A percentile compares a stretch with the other conserved stretches of the same genome.
phyloP scores from a whole-genome alignment of 345 rosid species.

The Eucalyptus decipiens region DNA sequence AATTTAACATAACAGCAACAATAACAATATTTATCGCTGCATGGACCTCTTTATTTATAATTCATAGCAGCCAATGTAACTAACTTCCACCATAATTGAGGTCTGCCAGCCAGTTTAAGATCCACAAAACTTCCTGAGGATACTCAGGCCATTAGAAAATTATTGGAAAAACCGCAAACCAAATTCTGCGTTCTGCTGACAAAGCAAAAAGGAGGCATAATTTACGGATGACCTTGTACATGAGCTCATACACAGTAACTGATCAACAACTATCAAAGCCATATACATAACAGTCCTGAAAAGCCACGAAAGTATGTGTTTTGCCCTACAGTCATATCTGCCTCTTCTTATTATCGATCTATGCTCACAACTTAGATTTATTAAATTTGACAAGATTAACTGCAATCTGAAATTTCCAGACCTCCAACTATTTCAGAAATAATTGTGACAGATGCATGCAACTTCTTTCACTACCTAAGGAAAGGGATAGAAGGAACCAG shows the following conservation, averaged over 20 bases:
- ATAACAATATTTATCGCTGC: background rate
- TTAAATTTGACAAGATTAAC: background rate
- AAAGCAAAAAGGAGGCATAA: background rate
- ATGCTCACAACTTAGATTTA: background rate
- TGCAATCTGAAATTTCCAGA: background rate
- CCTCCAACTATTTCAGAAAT: background rate
- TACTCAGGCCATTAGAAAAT: background rate
- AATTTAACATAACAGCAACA: background rate
- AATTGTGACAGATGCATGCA: background rate
- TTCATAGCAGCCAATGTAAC: background rate
- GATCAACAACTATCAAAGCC: background rate
- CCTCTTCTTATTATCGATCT: background rate
- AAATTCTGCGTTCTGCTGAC: background rate
- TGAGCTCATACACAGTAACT: background rate
- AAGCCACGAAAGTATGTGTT: background rate
- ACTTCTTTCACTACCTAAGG: background rate
- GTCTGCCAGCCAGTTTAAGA: background rate
- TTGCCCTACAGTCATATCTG: background rate
- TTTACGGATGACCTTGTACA: background rate
- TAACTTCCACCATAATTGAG: background rate
- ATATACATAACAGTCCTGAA: background rate
- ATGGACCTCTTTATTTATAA: background rate
- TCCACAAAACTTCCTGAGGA: background rate
- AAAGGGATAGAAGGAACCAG: background rate
- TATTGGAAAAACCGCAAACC: background rate